Base-by-base conservation (phyloP, 2,329 filamentous ascomycete genomes). In the Venturia pyrina region DNA sequence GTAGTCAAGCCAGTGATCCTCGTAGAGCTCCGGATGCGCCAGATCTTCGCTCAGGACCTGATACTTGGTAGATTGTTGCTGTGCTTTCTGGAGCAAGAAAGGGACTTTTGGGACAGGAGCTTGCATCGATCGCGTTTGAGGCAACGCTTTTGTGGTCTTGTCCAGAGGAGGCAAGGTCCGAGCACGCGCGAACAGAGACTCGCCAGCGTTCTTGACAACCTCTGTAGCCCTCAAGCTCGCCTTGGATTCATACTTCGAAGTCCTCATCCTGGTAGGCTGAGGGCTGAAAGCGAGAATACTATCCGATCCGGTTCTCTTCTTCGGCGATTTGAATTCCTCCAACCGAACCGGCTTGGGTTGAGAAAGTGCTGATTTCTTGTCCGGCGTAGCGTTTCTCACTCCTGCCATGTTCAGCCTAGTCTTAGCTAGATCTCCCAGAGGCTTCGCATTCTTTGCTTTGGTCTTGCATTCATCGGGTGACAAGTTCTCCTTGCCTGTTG, bases 1-100 rank as follows among this genome's bases (percentile, higher is more conserved):
- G 67, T 87, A 82, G 15, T 77, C 78, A 46, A 88, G 80, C 85
- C 85, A 88, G 66, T 82, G 78, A 59, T 87, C 84, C 70, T 87
- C 85, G 71, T 87, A 87, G 68, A 88, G 77, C 64, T 82, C 78
- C n/a, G 84, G 79, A 61, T 81, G 80, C 2, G 77, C 74, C 34
- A 87, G 76, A 69, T 85, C 79, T 67, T 87, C 83, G 0, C 73
- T 70, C 4, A 87, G 74, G 4, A 85, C 73, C 1, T 83, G 82
- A 70, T 84, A 86, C 21, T 53, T 62, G 21, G 59, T 21, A 5
- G 48, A 48, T 44, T 48, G 63, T 13, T 43, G 60, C 37, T 62
- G 60, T 28, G 60, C 21, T 34, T 62, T 62, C 21, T 62, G 60
- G 1, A 43, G 40, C n/a, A 62, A 34, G 28, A 43, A 62, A 8